Evolutionary conservation across 2,329 filamentous ascomycete species (phyloP).

Genomic region (Periconia sp.): DNA sequence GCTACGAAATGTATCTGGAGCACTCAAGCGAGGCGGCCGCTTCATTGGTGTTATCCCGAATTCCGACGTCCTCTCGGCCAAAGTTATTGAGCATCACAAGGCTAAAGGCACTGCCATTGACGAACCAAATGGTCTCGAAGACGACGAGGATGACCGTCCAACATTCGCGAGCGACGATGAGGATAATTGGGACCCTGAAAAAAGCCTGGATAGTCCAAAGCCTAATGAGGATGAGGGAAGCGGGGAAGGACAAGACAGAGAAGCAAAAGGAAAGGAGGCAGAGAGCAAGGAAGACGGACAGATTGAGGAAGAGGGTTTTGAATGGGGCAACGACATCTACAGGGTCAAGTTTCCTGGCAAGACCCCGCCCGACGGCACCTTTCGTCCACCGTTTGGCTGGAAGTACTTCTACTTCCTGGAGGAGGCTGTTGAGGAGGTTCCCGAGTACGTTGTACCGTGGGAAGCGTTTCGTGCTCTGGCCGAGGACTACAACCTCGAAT

Average conservation of each 20-base stretch:
- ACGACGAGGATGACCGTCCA: conserved; percentile 40
- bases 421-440: conserved; percentile 94
- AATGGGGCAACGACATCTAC: conserved; percentile 96
- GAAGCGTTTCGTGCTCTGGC: conserved; percentile 94
- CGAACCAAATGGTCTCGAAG: conserved; percentile 33
- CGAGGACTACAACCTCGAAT: conserved; percentile 94
- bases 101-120: conserved; percentile 46
- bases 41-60: conserved; percentile 98
- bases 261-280: conserved; percentile 50
- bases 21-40: conserved; percentile 89
- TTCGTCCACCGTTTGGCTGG: conserved; percentile 95
- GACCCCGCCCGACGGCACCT: conserved; percentile 84
- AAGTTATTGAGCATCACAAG: conserved; percentile 78
- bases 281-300: conserved; percentile 53
- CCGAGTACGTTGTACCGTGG: conserved; percentile 98
- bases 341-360: conserved; percentile 84
- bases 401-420: conserved; percentile 97
- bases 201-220: conserved; percentile 47
- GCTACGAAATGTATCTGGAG: conserved; percentile 89
- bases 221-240: conserved; percentile 42
- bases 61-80: conserved; percentile 83
- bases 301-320: conserved; percentile 54
- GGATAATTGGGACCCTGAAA: conserved; percentile 54
- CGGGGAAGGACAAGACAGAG: conserved; percentile 26
- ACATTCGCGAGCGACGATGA: conserved; percentile 46